phyloP scores from a whole-genome alignment of 2,329 filamentous ascomycete species.

The Aspergillus sp. region DNA sequence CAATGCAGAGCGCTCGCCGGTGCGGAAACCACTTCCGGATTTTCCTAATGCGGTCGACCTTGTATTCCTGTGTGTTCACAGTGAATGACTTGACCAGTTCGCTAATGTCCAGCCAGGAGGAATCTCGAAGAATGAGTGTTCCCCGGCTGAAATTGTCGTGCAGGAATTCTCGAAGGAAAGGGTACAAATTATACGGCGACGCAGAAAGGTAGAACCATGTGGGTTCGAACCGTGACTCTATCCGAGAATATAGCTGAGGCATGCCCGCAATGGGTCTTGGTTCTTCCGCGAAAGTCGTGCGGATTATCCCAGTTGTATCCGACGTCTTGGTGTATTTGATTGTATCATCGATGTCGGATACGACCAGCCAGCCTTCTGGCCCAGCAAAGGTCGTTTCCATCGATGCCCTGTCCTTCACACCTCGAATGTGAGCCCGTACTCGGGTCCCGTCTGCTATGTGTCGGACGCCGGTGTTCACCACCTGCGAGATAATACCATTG shows the following conservation, averaged over 20 bases:
- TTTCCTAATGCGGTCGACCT: slow-evolving; percentile 74
- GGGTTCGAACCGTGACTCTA: slow-evolving; percentile 60
- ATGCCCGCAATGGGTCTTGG: slow-evolving; percentile 74
- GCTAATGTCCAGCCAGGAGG: slow-evolving; percentile 79
- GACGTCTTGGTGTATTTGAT: slow-evolving; percentile 88
- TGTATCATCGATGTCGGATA: slow-evolving; percentile 92
- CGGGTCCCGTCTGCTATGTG: slow-evolving; percentile 50
- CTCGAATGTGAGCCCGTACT: slow-evolving; percentile 35
- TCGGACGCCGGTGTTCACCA: slow-evolving; percentile 52
- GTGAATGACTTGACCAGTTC: slow-evolving; percentile 79
- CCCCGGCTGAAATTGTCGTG: slow-evolving; percentile 70
- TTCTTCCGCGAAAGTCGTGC: slow-evolving; percentile 77
- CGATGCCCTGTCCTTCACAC: slow-evolving; percentile 44
- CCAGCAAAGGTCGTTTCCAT: slow-evolving; percentile 74
- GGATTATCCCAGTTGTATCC: slow-evolving; percentile 75
- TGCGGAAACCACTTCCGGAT: slow-evolving; percentile 76
- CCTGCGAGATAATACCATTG: slow-evolving; percentile 70
- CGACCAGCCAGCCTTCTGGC: slow-evolving; percentile 77
- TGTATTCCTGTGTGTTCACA: slow-evolving; percentile 80
- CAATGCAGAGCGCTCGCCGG: slow-evolving; percentile 78
- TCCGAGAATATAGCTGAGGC: slow-evolving; percentile 75
- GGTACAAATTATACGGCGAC: slow-evolving; percentile 91
- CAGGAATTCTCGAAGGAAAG: slow-evolving; percentile 76
- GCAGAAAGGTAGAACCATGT: slow-evolving; percentile 93
- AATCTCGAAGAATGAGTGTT: slow-evolving; percentile 80